phyloP scores from a whole-genome alignment of 176 grass and related monocot species.

The Oryza brachyantha region DNA sequence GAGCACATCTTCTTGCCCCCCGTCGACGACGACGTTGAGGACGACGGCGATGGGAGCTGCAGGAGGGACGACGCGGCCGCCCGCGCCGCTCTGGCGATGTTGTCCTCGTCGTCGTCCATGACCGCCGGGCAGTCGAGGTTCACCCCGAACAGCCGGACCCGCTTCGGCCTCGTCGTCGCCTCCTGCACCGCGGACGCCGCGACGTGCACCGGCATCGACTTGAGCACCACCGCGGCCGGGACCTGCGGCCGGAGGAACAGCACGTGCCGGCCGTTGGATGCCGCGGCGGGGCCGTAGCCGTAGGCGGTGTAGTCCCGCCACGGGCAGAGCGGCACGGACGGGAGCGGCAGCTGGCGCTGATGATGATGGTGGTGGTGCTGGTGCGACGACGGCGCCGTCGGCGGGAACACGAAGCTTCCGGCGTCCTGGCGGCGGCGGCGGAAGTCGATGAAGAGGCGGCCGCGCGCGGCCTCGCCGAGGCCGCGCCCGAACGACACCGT shows the following conservation, averaged over 20 bases:
- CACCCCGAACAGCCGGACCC: constrained; percentile 83
- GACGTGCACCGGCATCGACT: constrained; percentile 51
- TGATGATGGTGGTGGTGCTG: neutral
- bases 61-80: constrained; percentile 15
- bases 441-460: constrained; percentile 85
- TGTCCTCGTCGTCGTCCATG: neutral
- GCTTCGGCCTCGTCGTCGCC: constrained; percentile 36
- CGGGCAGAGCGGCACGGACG: constrained; percentile 42
- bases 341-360: constrained; percentile 22
- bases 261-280: constrained; percentile 29
- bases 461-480: constrained; percentile 30
- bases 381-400: constrained; percentile 2
- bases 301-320: constrained; percentile 36
- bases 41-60: constrained; percentile 30
- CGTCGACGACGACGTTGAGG: constrained; percentile 50
- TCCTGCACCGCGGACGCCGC: constrained; percentile 10
- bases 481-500: constrained; percentile 69
- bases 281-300: neutral
- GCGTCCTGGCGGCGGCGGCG: constrained; percentile 42
- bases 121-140: constrained; percentile 55
- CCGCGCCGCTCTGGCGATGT: neutral
- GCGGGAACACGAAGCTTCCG: constrained; percentile 24
- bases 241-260: constrained; percentile 58
- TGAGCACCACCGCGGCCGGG: constrained; percentile 54
- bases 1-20: constrained; percentile 59